Conservation (phyloP, 768 basidiomycete species). For the Agaricus subrufescens region DNA sequence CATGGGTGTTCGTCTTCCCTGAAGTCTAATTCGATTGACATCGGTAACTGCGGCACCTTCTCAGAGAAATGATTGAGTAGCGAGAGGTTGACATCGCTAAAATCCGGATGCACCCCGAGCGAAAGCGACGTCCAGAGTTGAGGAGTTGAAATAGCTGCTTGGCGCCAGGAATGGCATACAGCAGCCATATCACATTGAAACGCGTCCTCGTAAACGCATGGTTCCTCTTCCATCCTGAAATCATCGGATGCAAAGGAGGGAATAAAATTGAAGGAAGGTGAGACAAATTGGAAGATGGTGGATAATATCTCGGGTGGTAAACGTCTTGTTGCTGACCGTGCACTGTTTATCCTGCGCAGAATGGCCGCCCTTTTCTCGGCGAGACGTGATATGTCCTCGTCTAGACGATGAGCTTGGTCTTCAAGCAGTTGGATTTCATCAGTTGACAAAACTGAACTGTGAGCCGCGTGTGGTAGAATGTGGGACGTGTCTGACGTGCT, state of each 20-base stretch:
- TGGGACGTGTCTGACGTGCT: no score
- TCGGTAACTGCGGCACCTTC: no score
- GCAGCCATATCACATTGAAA: background rate
- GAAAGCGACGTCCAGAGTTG: slow-evolving; percentile 1
- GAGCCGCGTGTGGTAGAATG: no score
- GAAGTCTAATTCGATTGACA: no score
- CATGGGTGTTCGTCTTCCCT: no score
- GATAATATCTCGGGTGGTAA: background rate
- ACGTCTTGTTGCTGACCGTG: background rate
- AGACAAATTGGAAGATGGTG: background rate
- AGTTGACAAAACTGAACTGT: no score
- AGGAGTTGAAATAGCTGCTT: background rate
- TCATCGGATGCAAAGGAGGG: background rate
- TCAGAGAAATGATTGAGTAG: no score
- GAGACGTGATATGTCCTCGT: background rate
- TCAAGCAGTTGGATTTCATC: background rate
- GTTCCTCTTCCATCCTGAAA: background rate
- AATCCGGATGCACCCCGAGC: background rate
- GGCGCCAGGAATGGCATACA: background rate
- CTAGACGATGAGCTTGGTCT: background rate
- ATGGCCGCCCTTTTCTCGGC: background rate
- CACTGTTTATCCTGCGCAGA: background rate
- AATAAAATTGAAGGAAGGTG: background rate
- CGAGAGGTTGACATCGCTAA: no score
- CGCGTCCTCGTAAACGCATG: background rate